Conservation (phyloP, 2,329 filamentous ascomycete genomes). For the Intubia oerlemansii region DNA sequence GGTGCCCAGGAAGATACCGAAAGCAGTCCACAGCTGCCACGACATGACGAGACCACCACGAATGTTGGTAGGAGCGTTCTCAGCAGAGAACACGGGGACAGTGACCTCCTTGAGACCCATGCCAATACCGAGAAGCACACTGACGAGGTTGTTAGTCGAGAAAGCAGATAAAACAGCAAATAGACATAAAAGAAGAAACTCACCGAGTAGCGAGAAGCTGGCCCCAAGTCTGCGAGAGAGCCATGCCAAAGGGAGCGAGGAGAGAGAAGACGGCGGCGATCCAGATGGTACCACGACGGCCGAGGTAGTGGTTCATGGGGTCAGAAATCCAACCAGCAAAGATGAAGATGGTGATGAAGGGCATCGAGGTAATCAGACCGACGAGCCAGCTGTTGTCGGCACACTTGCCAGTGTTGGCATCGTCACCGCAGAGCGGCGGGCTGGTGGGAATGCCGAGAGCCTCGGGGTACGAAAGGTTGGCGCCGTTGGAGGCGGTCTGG, state of each 20-base stretch:
- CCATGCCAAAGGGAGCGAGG: constrained; percentile 45
- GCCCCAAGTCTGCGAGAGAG: constrained; percentile 49
- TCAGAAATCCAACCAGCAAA: constrained; percentile 41
- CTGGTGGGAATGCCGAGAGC: constrained; percentile 25
- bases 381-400: constrained; percentile 34
- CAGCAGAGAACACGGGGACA: constrained; percentile 57
- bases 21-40: constrained; percentile 37
- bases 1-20: constrained; percentile 36
- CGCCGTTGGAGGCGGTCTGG: constrained; percentile 38
- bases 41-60: constrained; percentile 64
- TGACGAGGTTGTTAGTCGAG: no score
- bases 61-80: constrained; percentile 47
- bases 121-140: constrained; percentile 50
- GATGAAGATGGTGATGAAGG: constrained; percentile 19
- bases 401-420: constrained; percentile 16
- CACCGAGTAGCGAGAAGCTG: constrained; percentile 50
- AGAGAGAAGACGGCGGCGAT: constrained; percentile 53
- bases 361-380: constrained; percentile 33
- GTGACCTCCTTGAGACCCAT: constrained; percentile 48
- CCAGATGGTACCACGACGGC: constrained; percentile 43
- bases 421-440: constrained; percentile 12
- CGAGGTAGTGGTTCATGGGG: constrained; percentile 22
- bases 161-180: no score
- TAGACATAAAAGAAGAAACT: no score
- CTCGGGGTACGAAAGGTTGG: constrained; percentile 37